Conservation (phyloP, 352 stramenopile species). For the Pythium oligandrum region DNA sequence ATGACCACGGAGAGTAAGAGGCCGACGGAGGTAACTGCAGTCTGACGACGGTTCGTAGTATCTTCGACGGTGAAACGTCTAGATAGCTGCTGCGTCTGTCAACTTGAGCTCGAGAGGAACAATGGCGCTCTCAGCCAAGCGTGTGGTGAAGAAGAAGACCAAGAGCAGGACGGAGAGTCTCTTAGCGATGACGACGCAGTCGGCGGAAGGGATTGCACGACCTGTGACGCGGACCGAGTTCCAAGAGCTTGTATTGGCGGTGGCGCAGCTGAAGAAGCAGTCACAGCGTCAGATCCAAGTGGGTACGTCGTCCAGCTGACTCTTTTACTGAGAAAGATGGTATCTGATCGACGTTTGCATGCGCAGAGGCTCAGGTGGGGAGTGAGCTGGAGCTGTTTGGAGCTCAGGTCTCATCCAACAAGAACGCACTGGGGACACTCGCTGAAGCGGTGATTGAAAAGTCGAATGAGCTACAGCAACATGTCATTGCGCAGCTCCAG, state of each 20-base stretch:
- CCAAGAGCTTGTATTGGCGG: conserved; percentile 38
- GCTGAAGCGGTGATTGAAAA: conserved; percentile 47
- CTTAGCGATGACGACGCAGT: conserved; percentile 6
- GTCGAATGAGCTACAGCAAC: conserved; percentile 33
- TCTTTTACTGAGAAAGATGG: not conserved
- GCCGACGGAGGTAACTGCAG: too few relatives aligned
- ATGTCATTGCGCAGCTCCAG: conserved; percentile 34
- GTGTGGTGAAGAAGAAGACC: conserved; percentile 8
- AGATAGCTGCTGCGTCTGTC: not conserved
- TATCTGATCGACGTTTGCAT: not conserved
- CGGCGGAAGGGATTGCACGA: conserved; percentile 22
- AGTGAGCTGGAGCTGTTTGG: conserved; percentile 44
- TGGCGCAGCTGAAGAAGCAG: conserved; percentile 50
- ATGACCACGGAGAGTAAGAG: too few relatives aligned
- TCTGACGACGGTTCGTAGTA: too few relatives aligned
- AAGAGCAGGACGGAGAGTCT: conserved; percentile 1
- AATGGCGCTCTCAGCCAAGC: conserved; percentile 1
- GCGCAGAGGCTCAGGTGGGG: conserved; percentile 38
- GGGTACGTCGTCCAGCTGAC: conserved; percentile 15
- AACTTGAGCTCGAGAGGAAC: not conserved
- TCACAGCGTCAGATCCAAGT: conserved; percentile 28
- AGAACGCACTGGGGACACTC: conserved; percentile 33
- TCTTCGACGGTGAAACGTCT: not conserved
- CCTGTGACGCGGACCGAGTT: conserved; percentile 54
- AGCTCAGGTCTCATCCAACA: conserved; percentile 41